Conservation (phyloP, 495 filamentous ascomycete species). For the Penicillium crystallinum region DNA sequence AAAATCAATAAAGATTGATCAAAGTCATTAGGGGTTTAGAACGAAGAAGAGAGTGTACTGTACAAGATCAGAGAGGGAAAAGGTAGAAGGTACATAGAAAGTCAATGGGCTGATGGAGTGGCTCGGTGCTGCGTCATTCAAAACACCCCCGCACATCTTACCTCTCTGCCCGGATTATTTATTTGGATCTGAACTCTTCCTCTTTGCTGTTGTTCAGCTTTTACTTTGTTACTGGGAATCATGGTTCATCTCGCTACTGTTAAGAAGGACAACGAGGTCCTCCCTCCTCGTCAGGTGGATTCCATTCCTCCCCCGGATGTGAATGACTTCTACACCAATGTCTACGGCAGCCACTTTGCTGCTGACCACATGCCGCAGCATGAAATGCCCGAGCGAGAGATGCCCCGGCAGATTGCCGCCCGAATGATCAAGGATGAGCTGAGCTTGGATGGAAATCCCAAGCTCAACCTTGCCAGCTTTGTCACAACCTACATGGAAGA, state of each 20-base stretch:
- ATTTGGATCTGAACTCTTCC: too few relatives aligned
- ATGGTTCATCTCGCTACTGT: constrained; percentile 40
- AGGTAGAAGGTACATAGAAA: too few relatives aligned
- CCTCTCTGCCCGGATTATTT: too few relatives aligned
- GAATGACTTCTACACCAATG: constrained; percentile 62
- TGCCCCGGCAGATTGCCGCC: constrained; percentile 86
- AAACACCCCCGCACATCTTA: too few relatives aligned
- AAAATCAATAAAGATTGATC: too few relatives aligned
- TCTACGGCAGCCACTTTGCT: constrained; percentile 82
- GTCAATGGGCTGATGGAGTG: too few relatives aligned
- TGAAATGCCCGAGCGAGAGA: constrained; percentile 86
- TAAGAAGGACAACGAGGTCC: constrained; percentile 28
- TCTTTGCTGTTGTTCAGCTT: not conserved
- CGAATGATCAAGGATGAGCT: constrained; percentile 94
- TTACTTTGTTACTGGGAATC: constrained; percentile 2
- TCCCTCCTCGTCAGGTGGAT: constrained; percentile 24
- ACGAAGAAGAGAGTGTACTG: too few relatives aligned
- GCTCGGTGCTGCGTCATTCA: too few relatives aligned
- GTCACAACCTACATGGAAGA: constrained; percentile 58
- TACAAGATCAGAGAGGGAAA: too few relatives aligned
- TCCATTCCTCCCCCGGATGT: constrained; percentile 32
- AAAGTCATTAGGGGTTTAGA: too few relatives aligned
- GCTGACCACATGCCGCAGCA: constrained; percentile 69
- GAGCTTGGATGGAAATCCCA: constrained; percentile 82
- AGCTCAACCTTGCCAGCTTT: constrained; percentile 55